Evolutionary conservation across 768 basidiomycete species (phyloP).

Genomic region (Hemileccinum rubropunctum): DNA sequence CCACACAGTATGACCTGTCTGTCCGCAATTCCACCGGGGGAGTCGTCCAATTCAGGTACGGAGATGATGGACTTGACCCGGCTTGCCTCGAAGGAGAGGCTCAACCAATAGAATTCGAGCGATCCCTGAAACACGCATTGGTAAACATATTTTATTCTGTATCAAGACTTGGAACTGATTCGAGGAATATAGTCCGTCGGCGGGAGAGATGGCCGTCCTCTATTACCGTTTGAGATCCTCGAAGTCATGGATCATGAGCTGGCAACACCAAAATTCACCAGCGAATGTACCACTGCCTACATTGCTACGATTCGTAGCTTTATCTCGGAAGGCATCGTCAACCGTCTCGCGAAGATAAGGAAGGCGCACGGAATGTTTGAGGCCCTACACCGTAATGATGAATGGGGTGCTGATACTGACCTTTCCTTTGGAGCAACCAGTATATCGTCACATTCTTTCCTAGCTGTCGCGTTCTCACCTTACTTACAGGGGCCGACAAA

Average conservation of each 20-base stretch:
- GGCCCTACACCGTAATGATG: slow-evolving; percentile 67
- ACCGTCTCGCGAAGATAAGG: slow-evolving; percentile 64
- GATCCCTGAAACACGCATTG: slow-evolving; percentile 83
- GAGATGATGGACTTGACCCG: slow-evolving; percentile 96
- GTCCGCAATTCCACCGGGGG: slow-evolving; percentile 94
- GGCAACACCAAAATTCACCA: slow-evolving; percentile 53
- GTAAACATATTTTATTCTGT: slow-evolving; percentile 38
- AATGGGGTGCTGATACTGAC: slow-evolving; percentile 79
- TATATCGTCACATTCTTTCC: slow-evolving; percentile 32
- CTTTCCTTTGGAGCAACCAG: slow-evolving; percentile 72
- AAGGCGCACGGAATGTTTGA: slow-evolving; percentile 79
- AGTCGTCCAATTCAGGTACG: slow-evolving; percentile 95
- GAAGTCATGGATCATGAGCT: slow-evolving; percentile 68
- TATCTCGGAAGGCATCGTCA: slow-evolving; percentile 62
- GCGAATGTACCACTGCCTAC: slow-evolving; percentile 71
- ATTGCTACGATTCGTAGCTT: slow-evolving; percentile 67
- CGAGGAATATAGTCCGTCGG: slow-evolving; percentile 54
- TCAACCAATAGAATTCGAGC: slow-evolving; percentile 84
- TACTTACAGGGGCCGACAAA: slow-evolving; percentile 54
- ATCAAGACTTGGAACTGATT: slow-evolving; percentile 5
- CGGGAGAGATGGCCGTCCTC: slow-evolving; percentile 53
- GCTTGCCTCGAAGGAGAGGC: slow-evolving; percentile 95
- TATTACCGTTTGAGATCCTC: slow-evolving; percentile 86
- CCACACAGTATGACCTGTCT: slow-evolving; percentile 92
- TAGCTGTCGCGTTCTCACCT: background rate